phyloP scores from a whole-genome alignment of 495 filamentous ascomycete species.

The Mytilinidion resinicola region DNA sequence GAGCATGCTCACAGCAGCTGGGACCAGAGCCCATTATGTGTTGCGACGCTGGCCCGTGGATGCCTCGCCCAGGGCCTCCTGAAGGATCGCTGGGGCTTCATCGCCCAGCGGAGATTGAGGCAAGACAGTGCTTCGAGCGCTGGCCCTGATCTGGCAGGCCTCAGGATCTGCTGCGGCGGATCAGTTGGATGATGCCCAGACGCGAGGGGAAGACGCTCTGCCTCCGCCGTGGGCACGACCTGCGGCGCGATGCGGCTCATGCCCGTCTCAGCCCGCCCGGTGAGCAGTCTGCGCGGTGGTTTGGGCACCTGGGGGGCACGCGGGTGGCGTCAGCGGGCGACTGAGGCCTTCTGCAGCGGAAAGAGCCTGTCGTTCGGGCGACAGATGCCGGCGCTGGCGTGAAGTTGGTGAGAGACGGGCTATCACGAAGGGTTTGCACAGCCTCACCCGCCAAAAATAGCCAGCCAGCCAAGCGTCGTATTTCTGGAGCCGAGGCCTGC shows the following conservation, averaged over 20 bases:
- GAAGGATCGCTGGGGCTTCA: neutral
- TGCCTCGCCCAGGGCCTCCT: neutral
- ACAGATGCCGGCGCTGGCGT: too few species aligned
- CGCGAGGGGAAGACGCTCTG: neutral
- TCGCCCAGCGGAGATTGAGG: neutral
- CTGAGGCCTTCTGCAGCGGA: too few species aligned
- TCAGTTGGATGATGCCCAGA: neutral
- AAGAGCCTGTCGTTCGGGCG: too few species aligned
- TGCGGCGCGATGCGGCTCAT: neutral
- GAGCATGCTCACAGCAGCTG: neutral
- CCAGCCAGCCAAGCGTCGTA: too few species aligned
- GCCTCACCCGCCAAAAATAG: too few species aligned
- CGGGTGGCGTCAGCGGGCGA: too few species aligned
- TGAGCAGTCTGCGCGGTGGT: too few species aligned
- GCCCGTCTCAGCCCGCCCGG: neutral
- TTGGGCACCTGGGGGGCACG: too few species aligned
- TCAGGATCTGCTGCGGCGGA: neutral
- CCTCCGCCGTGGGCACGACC: neutral
- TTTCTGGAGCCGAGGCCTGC: too few species aligned
- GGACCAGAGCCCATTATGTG: neutral
- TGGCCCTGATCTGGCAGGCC: neutral
- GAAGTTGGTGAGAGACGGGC: too few species aligned
- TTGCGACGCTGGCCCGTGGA: neutral
- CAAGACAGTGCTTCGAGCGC: neutral
- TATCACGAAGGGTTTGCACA: too few species aligned